Conservation (phyloP, 805 yeast genomes). For the Wickerhamiella galacta region DNA sequence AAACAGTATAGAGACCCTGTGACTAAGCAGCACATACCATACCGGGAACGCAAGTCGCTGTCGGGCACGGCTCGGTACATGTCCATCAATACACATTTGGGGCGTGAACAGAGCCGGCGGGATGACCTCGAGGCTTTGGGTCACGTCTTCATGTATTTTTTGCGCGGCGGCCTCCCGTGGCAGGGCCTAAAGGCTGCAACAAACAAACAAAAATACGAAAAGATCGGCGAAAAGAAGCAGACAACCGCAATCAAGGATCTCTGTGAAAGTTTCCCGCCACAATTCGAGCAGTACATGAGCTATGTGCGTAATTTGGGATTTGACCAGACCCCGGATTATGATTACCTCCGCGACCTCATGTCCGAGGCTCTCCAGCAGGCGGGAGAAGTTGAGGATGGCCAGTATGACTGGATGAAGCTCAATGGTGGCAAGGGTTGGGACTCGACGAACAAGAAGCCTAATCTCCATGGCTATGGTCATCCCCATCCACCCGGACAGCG, state of each 20-base stretch:
- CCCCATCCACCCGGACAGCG: constrained; percentile 38
- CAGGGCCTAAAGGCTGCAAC: constrained; percentile 97
- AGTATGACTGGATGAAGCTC: constrained; percentile 94
- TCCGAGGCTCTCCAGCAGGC: constrained; percentile 59
- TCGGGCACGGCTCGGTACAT: constrained; percentile 97
- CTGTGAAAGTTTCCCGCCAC: constrained; percentile 79
- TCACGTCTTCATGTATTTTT: constrained; percentile 87
- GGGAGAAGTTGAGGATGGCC: constrained; percentile 63
- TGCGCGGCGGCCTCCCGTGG: constrained; percentile 87
- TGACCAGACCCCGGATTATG: constrained; percentile 91
- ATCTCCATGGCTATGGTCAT: constrained; percentile 89
- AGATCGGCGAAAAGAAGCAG: constrained; percentile 91
- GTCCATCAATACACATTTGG: constrained; percentile 94
- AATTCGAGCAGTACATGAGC: constrained; percentile 81
- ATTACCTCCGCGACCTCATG: constrained; percentile 62
- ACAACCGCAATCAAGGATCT: constrained; percentile 73
- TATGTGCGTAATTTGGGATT: constrained; percentile 77
- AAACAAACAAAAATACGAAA: constrained; percentile 92
- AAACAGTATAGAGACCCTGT: constrained; percentile 94
- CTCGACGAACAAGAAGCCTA: constrained; percentile 77
- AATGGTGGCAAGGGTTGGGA: constrained; percentile 80
- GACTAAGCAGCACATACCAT: constrained; percentile 89
- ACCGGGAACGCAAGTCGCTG: constrained; percentile 85
- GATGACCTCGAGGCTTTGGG: constrained; percentile 95
- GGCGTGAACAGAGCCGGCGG: constrained; percentile 90